These are phyloP conservation scores for Saprolegnia diclina DNA, from an alignment of 352 stramenopile genomes.

Conservation along the genomic window DNA sequence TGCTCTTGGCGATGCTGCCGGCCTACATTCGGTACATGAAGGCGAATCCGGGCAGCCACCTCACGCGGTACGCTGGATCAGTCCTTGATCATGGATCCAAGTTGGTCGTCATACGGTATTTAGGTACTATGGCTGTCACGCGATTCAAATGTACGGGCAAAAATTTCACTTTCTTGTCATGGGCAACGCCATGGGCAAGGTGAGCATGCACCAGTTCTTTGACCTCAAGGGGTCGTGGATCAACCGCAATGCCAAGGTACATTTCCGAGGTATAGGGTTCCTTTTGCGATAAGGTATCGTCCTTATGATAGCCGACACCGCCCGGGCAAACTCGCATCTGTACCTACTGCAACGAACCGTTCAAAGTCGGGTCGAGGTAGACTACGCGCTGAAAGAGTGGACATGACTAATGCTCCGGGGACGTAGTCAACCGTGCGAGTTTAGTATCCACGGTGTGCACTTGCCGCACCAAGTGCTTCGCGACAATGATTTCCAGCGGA, in stretches of 20 bases:
- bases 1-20: conserved; percentile 78
- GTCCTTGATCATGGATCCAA: too few relatives aligned
- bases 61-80: conserved; percentile 88
- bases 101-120: background rate
- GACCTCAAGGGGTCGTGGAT: conserved; percentile 90
- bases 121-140: conserved; percentile 63
- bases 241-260: conserved; percentile 71
- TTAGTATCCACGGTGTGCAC: conserved; percentile 74
- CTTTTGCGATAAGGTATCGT: background rate
- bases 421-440: conserved; percentile 53
- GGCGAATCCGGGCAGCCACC: conserved; percentile 60
- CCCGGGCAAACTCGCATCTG: conserved; percentile 78
- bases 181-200: conserved; percentile 77
- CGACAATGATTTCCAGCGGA: conserved; percentile 84
- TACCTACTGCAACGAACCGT: conserved; percentile 78
- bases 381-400: conserved; percentile 25
- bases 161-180: conserved; percentile 89
- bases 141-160: conserved; percentile 86
- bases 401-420: background rate
- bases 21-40: conserved; percentile 81
- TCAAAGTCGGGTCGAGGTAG: conserved; percentile 61
- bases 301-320: conserved; percentile 46
- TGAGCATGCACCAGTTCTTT: conserved; percentile 86
- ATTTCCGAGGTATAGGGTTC: too few relatives aligned
- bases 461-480: conserved; percentile 72